A percentile compares a stretch with the other conserved stretches of the same genome.
Conservation (phyloP, 257 asterid genomes). For the Marsdenia floribunda region DNA sequence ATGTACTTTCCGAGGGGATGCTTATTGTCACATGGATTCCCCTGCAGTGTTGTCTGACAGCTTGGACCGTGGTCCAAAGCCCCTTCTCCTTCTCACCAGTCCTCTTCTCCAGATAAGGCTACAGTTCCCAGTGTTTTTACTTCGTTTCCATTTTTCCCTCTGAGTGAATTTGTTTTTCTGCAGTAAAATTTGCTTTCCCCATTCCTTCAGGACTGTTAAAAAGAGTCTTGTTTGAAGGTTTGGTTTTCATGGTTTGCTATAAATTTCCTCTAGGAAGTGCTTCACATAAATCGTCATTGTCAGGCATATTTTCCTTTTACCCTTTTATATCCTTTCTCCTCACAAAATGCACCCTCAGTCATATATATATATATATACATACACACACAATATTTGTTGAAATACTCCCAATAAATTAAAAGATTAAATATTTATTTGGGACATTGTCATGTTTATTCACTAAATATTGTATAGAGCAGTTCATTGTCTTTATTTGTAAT, state of each 20-base stretch:
- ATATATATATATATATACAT: neutral
- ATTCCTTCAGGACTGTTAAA: neutral
- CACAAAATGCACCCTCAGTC: too few species aligned
- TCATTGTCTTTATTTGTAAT: too few species aligned
- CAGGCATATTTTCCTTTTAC: neutral
- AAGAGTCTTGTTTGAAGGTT: neutral
- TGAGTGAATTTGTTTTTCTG: constrained; percentile 12
- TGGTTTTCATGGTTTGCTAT: neutral
- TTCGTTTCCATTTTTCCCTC: constrained; percentile 15
- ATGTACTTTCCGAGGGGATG: constrained; percentile 23
- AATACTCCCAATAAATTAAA: too few species aligned
- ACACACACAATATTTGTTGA: too few species aligned
- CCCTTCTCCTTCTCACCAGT: constrained; percentile 10
- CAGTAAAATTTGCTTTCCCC: constrained; percentile 5
- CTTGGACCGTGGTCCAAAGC: constrained; percentile 39
- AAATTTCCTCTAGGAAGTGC: too few species aligned
- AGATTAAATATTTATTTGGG: too few species aligned
- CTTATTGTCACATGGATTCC: constrained; percentile 36
- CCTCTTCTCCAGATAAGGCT: constrained; percentile 36
- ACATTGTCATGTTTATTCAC: too few species aligned
- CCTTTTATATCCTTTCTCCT: neutral
- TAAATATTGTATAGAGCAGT: too few species aligned
- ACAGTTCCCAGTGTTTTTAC: constrained; percentile 27
- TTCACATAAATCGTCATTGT: too few species aligned
- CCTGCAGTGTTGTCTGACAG: constrained; percentile 35